phyloP scores from a whole-genome alignment of 1,284 basidiomycete genomes.

The Peniophora sp. region DNA sequence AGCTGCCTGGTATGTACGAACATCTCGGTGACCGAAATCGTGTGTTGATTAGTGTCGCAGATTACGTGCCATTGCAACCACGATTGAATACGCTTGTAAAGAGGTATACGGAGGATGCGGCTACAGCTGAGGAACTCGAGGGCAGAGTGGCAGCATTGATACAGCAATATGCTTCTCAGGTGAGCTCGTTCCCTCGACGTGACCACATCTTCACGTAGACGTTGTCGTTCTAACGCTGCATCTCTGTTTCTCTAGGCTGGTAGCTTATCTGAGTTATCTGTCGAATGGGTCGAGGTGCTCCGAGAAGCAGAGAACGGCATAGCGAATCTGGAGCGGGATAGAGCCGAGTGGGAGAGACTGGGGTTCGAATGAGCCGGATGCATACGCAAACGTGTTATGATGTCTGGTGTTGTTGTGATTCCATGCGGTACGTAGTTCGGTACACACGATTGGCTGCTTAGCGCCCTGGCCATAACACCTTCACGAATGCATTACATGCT shows the following conservation, averaged over 20 bases:
- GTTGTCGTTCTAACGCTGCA: too few species aligned
- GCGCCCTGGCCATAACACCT: too few species aligned
- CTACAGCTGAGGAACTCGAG: slow-evolving; percentile 50
- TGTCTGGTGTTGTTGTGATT: too few species aligned
- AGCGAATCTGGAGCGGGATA: slow-evolving; percentile 47
- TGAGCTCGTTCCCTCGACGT: slow-evolving; percentile 24
- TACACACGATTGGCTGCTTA: too few species aligned
- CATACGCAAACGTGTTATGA: too few species aligned
- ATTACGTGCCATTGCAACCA: slow-evolving; percentile 54
- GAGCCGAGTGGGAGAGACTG: slow-evolving; percentile 44
- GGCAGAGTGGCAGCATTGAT: slow-evolving; percentile 54
- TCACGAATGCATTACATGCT: too few species aligned
- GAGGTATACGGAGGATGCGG: slow-evolving; percentile 51
- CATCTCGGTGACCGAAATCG: neutral
- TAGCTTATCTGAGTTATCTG: slow-evolving; percentile 69
- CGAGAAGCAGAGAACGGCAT: slow-evolving; percentile 53
- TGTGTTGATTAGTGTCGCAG: slow-evolving; percentile 29
- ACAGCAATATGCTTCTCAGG: slow-evolving; percentile 61
- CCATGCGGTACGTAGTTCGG: too few species aligned
- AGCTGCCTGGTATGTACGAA: slow-evolving; percentile 42
- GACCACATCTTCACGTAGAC: too few species aligned
- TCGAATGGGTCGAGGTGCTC: slow-evolving; percentile 71
- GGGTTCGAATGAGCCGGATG: slow-evolving; percentile 33
- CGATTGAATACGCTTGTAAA: slow-evolving; percentile 50
- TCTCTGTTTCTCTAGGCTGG: too few species aligned